Conservation (phyloP, 805 yeast genomes). For the Schwanniomyces pseudopolymorphus region DNA sequence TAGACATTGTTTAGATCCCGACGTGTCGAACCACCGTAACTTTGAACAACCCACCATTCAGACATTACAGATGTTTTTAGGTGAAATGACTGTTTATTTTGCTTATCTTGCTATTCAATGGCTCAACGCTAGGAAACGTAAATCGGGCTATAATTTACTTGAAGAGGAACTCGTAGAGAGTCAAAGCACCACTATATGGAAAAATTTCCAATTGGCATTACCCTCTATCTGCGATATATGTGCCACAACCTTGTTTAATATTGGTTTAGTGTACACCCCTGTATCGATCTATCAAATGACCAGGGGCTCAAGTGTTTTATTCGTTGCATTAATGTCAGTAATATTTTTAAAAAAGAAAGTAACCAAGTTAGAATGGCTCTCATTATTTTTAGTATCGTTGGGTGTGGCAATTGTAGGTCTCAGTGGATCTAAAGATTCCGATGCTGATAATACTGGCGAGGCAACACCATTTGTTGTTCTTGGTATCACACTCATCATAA, state of each 20-base stretch:
- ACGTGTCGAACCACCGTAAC: slow-evolving; percentile 36
- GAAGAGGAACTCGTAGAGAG: slow-evolving; percentile 7
- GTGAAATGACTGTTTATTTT: slow-evolving; percentile 56
- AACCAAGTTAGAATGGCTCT: slow-evolving; percentile 64
- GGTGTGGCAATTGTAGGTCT: slow-evolving; percentile 76
- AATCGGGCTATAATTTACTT: slow-evolving; percentile 2
- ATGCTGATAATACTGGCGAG: slow-evolving; percentile 9
- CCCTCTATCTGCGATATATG: slow-evolving; percentile 72
- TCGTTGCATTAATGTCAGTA: slow-evolving; percentile 72
- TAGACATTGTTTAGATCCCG: slow-evolving; percentile 48
- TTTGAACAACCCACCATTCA: slow-evolving; percentile 82
- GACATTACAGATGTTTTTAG: slow-evolving; percentile 78
- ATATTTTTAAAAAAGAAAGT: slow-evolving; percentile 57
- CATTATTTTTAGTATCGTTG: slow-evolving; percentile 58
- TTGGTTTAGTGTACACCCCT: slow-evolving; percentile 73
- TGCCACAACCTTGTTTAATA: slow-evolving; percentile 73
- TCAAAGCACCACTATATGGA: slow-evolving; percentile 9
- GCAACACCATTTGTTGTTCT: slow-evolving; percentile 31
- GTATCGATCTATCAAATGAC: slow-evolving; percentile 85
- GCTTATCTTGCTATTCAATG: slow-evolving; percentile 33
- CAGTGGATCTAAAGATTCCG: slow-evolving; percentile 51
- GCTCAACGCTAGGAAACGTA: slow-evolving; percentile 9
- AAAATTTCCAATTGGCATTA: slow-evolving; percentile 37
- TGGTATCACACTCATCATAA: slow-evolving; percentile 58
- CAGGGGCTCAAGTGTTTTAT: slow-evolving; percentile 73